Conservation (phyloP, 768 basidiomycete species). For the Rhodosporidiobolus odoratus region DNA sequence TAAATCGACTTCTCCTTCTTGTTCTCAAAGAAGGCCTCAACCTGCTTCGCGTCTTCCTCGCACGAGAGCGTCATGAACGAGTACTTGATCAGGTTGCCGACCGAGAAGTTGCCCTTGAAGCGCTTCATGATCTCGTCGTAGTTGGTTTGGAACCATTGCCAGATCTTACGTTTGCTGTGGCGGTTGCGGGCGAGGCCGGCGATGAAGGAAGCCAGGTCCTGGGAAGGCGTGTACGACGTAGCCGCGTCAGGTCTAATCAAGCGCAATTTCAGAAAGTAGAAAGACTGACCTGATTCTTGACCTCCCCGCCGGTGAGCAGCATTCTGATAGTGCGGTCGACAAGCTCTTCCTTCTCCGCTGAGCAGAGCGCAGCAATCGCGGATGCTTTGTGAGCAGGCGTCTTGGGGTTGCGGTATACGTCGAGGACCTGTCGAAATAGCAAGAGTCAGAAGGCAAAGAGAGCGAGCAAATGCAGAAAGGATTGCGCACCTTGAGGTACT, state of each 20-base stretch:
- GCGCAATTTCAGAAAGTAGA: constrained; percentile 42
- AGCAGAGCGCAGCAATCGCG: constrained; percentile 61
- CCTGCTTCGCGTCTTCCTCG: constrained; percentile 60
- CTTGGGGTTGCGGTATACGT: constrained; percentile 64
- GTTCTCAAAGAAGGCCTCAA: constrained; percentile 72
- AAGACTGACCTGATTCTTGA: constrained; percentile 49
- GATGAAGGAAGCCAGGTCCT: constrained; percentile 65
- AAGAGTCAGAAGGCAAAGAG: background rate
- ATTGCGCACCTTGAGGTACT: constrained; percentile 59
- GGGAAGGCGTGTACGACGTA: background rate
- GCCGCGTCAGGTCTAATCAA: background rate
- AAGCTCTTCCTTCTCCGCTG: constrained; percentile 57
- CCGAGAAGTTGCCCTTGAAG: constrained; percentile 60
- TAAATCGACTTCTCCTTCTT: constrained; percentile 58
- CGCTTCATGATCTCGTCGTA: constrained; percentile 59
- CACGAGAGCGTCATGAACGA: constrained; percentile 57
- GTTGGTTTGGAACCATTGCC: constrained; percentile 63
- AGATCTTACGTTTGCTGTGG: constrained; percentile 55
- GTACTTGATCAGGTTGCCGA: constrained; percentile 49
- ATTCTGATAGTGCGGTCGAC: constrained; percentile 44
- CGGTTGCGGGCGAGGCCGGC: constrained; percentile 57
- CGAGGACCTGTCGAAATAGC: constrained; percentile 45
- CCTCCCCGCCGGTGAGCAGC: constrained; percentile 52
- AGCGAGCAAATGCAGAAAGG: constrained; percentile 43
- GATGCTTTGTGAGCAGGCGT: constrained; percentile 68